These are phyloP conservation scores for Cyclotella choctawhatcheeana DNA, from an alignment of 108 stramenopile genomes.

Conservation along the genomic window DNA sequence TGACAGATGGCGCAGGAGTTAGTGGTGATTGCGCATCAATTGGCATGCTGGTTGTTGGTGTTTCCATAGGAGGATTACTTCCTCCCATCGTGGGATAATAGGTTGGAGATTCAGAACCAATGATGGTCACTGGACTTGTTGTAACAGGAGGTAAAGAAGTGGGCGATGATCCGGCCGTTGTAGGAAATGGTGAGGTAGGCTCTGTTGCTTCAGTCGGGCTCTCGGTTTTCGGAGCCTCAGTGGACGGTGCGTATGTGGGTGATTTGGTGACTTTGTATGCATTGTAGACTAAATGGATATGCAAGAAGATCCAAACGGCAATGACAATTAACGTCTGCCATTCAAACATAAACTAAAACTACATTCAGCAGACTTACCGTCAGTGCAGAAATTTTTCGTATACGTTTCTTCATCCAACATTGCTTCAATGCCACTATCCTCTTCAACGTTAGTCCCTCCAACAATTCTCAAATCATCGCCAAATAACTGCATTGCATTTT, in stretches of 20 bases:
- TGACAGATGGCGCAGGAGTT: neutral
- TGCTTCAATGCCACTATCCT: neutral
- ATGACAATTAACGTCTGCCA: no score
- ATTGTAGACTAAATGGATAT: constrained; percentile 7
- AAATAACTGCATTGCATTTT: neutral
- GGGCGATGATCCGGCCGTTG: neutral
- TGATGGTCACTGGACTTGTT: neutral
- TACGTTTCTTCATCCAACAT: constrained; percentile 4
- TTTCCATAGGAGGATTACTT: neutral
- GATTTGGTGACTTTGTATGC: constrained; percentile 3
- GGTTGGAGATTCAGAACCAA: neutral
- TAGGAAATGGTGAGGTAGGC: neutral
- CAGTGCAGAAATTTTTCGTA: constrained; percentile 12
- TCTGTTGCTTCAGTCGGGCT: neutral
- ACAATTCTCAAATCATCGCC: neutral
- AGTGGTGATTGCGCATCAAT: no score
- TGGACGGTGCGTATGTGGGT: constrained; percentile 9
- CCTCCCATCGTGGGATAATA: neutral
- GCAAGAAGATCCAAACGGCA: neutral
- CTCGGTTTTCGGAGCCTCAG: neutral
- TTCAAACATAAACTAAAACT: no score
- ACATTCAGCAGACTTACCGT: no score
- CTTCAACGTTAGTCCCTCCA: neutral
- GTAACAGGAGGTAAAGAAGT: neutral
- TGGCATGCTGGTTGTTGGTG: no score